Evolutionary conservation across 2,329 filamentous ascomycete species (phyloP).

Genomic region (Scortechinia acanthostroma): DNA sequence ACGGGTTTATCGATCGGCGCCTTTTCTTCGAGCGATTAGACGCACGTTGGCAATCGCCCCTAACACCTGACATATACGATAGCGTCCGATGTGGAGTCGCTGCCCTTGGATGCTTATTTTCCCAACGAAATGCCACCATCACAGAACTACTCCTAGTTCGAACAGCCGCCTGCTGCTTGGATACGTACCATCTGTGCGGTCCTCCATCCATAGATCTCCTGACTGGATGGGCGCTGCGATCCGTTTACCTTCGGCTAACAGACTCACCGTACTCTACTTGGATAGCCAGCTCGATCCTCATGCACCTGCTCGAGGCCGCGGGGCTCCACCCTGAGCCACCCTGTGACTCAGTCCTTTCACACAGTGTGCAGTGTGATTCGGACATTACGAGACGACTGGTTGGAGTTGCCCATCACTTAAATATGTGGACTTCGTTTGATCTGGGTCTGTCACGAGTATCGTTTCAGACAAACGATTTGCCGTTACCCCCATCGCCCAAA

Average conservation of each 20-base stretch:
- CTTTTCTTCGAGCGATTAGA: conserved; percentile 18
- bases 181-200: conserved; percentile 4
- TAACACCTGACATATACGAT: conserved; percentile 26
- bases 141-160: neutral
- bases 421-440: conserved; percentile 52
- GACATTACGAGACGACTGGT: conserved; percentile 29
- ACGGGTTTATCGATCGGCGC: conserved; percentile 34
- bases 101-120: conserved; percentile 42
- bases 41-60: conserved; percentile 17
- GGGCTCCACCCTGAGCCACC: conserved; percentile 30
- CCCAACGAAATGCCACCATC: conserved; percentile 24
- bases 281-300: conserved; percentile 47
- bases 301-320: conserved; percentile 49
- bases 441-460: conserved; percentile 43
- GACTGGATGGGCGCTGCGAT: conserved; percentile 42
- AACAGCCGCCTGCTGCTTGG: neutral
- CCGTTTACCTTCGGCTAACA: conserved; percentile 42
- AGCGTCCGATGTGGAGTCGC: conserved; percentile 44
- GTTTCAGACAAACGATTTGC: conserved; percentile 15
- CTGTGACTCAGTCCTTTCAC: conserved; percentile 11
- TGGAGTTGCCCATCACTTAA: conserved; percentile 45
- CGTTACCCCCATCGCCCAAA: conserved; percentile 31
- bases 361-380: conserved; percentile 11
- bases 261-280: conserved; percentile 43
- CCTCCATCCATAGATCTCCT: conserved; percentile 26